A percentile compares a stretch with the other conserved stretches of the same genome.
phyloP scores from a whole-genome alignment of 2,329 filamentous ascomycete species.

The Fusarium setosum region DNA sequence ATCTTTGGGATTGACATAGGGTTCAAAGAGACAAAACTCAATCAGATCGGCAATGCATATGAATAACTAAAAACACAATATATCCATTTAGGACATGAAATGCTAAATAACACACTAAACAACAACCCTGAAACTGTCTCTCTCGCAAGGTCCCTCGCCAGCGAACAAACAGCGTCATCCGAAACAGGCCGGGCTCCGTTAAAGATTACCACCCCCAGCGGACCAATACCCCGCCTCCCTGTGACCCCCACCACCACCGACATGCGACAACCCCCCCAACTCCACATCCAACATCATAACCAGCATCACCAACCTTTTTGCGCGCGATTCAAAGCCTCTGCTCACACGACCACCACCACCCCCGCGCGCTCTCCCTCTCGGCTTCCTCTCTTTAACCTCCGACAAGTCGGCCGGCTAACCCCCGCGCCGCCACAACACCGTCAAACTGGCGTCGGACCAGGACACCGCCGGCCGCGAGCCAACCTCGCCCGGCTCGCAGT shows the following conservation, averaged over 20 bases:
- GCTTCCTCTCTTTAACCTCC: neutral
- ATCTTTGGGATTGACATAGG: too few species aligned
- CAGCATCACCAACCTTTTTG: conserved; percentile 18
- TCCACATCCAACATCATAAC: conserved; percentile 16
- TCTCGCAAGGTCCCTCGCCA: too few species aligned
- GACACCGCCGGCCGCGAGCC: conserved; percentile 47
- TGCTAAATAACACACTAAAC: too few species aligned
- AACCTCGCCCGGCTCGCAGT: conserved; percentile 48
- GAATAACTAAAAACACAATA: too few species aligned
- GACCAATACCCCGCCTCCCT: conserved; percentile 3
- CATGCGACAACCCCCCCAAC: conserved; percentile 24
- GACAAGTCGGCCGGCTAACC: too few species aligned
- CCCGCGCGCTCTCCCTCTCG: neutral
- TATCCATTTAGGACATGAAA: too few species aligned
- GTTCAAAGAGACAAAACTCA: too few species aligned
- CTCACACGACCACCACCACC: neutral
- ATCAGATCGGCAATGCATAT: too few species aligned
- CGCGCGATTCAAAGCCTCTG: neutral
- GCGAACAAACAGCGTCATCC: too few species aligned
- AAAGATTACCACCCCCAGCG: neutral
- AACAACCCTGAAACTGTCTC: too few species aligned
- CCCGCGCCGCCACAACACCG: conserved; percentile 38
- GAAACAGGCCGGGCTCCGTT: neutral
- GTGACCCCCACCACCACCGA: conserved; percentile 1
- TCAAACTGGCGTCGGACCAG: conserved; percentile 58